phyloP scores from a whole-genome alignment of 306 rosid genomes.

The Malus sylvestris region DNA sequence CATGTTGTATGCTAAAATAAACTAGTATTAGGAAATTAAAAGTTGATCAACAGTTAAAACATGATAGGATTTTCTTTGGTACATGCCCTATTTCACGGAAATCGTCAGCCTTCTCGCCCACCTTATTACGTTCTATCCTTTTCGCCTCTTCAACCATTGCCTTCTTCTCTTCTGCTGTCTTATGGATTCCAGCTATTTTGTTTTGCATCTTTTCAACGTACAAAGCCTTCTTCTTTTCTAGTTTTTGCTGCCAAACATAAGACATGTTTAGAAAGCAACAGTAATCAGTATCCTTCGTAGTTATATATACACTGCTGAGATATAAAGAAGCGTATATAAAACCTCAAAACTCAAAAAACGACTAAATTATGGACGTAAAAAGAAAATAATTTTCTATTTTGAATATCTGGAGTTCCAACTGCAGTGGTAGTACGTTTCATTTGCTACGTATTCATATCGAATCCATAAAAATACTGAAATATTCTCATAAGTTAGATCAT shows the following conservation, averaged over 20 bases:
- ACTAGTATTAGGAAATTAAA: not conserved
- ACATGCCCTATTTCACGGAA: conserved; percentile 14
- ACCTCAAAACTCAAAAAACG: not conserved
- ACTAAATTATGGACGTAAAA: not conserved
- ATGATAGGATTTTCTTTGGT: conserved; percentile 19
- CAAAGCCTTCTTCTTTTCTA: conserved; percentile 29
- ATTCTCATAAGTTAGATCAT: not conserved
- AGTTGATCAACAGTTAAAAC: conserved; percentile 16
- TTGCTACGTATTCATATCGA: not conserved
- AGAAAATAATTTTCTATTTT: no score
- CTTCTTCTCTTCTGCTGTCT: conserved; percentile 31
- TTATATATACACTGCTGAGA: not conserved
- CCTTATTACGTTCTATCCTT: conserved; percentile 13
- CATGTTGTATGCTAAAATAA: no score
- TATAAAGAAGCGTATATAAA: not conserved
- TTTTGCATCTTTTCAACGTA: conserved; percentile 32
- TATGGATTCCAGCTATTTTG: conserved; percentile 30
- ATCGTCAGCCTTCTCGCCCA: conserved; percentile 23
- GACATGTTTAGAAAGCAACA: not conserved
- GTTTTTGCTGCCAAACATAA: conserved; percentile 21
- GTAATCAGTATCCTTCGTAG: not conserved
- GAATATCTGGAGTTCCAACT: not conserved
- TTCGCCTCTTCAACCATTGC: conserved; percentile 19
- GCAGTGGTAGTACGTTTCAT: not conserved
- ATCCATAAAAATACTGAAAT: no score